phyloP scores from a whole-genome alignment of 495 filamentous ascomycete genomes.

The Cryomyces antarcticus region DNA sequence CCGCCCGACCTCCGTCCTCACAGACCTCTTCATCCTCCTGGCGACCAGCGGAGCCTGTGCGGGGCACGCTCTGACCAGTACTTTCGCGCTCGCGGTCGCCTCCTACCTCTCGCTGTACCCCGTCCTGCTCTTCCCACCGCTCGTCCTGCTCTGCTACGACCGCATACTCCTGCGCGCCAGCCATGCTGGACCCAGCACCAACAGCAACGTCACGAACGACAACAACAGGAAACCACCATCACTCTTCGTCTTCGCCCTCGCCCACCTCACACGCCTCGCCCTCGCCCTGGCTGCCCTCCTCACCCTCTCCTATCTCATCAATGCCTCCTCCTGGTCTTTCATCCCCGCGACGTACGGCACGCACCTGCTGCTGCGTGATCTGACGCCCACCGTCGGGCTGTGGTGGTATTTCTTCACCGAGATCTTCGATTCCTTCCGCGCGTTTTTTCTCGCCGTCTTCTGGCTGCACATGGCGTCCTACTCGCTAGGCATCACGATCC shows the following conservation, averaged over 20 bases:
- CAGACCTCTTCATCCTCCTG: constrained; percentile 68
- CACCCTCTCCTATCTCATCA: constrained; percentile 50
- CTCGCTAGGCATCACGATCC: constrained; percentile 61
- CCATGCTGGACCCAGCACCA: constrained; percentile 2
- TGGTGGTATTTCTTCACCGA: constrained; percentile 99
- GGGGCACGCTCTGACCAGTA: constrained; percentile 52
- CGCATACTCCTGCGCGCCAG: constrained; percentile 12
- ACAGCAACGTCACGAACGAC: constrained; percentile 9
- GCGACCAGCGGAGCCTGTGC: constrained; percentile 66
- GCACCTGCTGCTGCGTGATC: constrained; percentile 72
- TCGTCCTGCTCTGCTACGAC: constrained; percentile 70
- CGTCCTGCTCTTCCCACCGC: constrained; percentile 60
- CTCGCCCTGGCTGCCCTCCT: constrained; percentile 32
- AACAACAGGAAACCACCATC: background rate
- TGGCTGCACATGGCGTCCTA: constrained; percentile 88
- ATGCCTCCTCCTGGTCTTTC: constrained; percentile 65
- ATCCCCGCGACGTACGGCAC: constrained; percentile 77
- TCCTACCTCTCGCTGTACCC: constrained; percentile 88
- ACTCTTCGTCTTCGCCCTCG: constrained; percentile 2
- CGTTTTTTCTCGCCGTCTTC: constrained; percentile 93
- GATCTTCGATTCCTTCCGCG: constrained; percentile 96
- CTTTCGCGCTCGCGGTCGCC: constrained; percentile 69
- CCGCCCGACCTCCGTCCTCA: constrained; percentile 81
- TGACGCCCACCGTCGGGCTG: constrained; percentile 84
- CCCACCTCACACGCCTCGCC: constrained; percentile 15